A percentile compares a stretch with the other conserved stretches of the same genome.
Conservation (phyloP, 768 basidiomycete genomes). For the Mycena latifolia region DNA sequence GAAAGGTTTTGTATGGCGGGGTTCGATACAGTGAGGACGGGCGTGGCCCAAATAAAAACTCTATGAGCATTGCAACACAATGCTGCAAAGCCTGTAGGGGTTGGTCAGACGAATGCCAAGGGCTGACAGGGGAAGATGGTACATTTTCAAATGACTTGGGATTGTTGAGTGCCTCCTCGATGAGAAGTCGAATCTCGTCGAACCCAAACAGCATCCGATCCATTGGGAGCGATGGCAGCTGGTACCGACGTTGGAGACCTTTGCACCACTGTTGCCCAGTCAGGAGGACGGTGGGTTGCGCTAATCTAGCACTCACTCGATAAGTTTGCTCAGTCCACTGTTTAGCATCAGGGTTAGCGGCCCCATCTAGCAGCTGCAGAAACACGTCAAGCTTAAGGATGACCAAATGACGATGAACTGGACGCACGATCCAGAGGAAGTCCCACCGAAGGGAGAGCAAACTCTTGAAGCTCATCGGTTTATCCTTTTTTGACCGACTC, state of each 20-base stretch:
- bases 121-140: too few relatives aligned
- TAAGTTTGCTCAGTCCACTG: too few relatives aligned
- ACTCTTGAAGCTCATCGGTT: not conserved
- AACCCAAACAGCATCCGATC: not conserved
- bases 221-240: not conserved
- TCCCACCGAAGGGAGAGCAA: not conserved
- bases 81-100: not conserved
- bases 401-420: too few relatives aligned
- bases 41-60: not conserved
- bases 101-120: too few relatives aligned
- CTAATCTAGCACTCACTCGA: too few relatives aligned
- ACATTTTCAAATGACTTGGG: not conserved
- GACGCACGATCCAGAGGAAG: not conserved
- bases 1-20: too few relatives aligned
- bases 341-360: too few relatives aligned
- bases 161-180: not conserved
- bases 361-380: too few relatives aligned
- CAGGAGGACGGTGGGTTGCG: too few relatives aligned
- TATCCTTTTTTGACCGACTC: not conserved
- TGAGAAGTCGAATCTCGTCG: not conserved
- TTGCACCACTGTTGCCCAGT: constrained; percentile 4
- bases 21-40: too few relatives aligned
- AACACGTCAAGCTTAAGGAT: too few relatives aligned
- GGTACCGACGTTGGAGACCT: not conserved
- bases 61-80: not conserved